A percentile compares a stretch with the other conserved stretches of the same genome.
phyloP scores from a whole-genome alignment of 202 grass and related monocot species.

The Brachypodium distachyon region DNA sequence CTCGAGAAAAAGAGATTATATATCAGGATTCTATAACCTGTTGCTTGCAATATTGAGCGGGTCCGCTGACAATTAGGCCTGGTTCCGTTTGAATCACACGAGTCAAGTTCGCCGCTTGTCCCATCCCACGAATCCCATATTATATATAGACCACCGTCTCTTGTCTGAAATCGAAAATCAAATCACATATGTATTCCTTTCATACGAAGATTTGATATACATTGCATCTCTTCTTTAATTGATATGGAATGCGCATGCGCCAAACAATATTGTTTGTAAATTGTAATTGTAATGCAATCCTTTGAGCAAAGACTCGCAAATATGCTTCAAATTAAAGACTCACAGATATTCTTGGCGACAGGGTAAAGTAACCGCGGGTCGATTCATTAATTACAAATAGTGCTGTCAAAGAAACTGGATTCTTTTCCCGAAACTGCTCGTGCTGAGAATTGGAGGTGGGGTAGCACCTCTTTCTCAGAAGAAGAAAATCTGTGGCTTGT shows the following conservation, averaged over 20 bases:
- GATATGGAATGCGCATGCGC: no score
- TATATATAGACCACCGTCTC: constrained; percentile 29
- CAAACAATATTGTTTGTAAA: no score
- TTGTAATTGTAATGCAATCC: no score
- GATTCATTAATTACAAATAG: background rate
- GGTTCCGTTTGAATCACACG: background rate
- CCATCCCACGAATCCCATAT: constrained; percentile 19
- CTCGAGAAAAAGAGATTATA: no score
- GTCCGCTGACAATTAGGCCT: background rate
- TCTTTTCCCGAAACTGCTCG: background rate
- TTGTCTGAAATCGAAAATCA: constrained; percentile 14
- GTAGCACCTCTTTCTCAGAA: background rate
- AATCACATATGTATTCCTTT: background rate
- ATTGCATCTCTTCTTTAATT: no score
- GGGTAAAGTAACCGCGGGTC: background rate
- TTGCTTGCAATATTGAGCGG: background rate
- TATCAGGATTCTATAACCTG: no score
- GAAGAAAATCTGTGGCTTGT: background rate
- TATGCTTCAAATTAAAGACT: background rate
- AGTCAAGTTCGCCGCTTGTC: background rate
- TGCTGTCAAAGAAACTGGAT: background rate
- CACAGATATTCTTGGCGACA: background rate
- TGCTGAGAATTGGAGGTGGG: background rate
- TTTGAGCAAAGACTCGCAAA: background rate
- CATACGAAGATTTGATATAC: no score